Base-by-base conservation (phyloP, 1,284 basidiomycete species). In the Hemileia vastatrix region DNA sequence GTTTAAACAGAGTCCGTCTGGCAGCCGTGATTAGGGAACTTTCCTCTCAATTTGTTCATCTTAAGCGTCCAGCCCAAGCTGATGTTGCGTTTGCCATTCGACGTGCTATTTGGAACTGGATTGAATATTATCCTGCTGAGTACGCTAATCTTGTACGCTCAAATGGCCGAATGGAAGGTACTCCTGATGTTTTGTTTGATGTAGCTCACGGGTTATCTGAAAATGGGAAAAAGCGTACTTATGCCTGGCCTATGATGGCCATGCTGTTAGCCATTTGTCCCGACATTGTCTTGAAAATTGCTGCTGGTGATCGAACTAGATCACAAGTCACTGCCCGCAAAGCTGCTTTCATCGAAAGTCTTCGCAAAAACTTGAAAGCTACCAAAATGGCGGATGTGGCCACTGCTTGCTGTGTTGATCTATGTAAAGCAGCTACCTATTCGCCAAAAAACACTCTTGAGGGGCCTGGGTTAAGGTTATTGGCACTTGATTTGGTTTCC, bases 51-150 rank as follows among this genome's bases (percentile, higher is more conserved):
- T 83, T 95, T 51, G 83, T 93, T 15, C 88, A 88, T 72, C 86
- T 95, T 81, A 85, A 84, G 69, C 81, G 81, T 47, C 84, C 87
- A 40, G 83, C 85, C 0, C 88, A 90, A 69, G 77, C 83, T 3
- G 84, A 86, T 0, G 80, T 92, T 33, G 85, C 89, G 0, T 78
- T 83, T 4, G 84, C 86, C 18, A 79, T 96, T 33, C 83, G 90
- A 13, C 81, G 83, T 36, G 88, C 88, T 0, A 81, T 95, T 31
- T 94, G 91, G 90, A 89, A 88, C 65, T 96, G 90, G 90, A 86
- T 95, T 54, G 85, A 88, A 52, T 80, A 84, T 13, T 88, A 86
- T 71, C 87, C 90, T 0, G 77, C 80, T 9, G 90, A 96, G 71
- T 95, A 86, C 73, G 85, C 86, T 55, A 84, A 86, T 3, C 80